Evolutionary conservation across 805 yeast genomes (phyloP), one percentile per base, ranked within the genome.

Genomic region (Lipomyces yamadae): DNA sequence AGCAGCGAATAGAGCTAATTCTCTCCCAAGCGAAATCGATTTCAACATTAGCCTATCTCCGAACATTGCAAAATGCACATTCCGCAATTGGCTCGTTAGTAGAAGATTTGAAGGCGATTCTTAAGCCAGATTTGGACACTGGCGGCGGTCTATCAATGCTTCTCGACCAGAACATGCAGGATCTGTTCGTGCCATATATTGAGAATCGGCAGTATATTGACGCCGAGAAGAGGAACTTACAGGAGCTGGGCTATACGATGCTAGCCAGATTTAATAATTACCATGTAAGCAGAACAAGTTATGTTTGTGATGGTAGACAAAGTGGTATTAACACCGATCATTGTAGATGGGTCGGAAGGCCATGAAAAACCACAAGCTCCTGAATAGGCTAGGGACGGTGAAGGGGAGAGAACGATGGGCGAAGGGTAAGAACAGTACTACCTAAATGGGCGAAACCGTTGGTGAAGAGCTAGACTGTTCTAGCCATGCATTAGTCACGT

Each of bases 111-210:
- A 88, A 88, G 72, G 86, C 84, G 7, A 87, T 85, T 69, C 82
- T 91, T 63, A 77, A 75, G 37, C 63, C 68, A 35, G 64, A 69
- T 35, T 67, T 74, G 54, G 86, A 79, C 55, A 74, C 74, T 56
- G 78, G 80, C 48, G 82, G 79, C 56, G 82, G 79, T 39, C 74
- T 85, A 48, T 77, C 78, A 7, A 69, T 78, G 5, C 70, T 88
- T 3, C 78, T 94, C 48, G 97, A 93, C 70, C 92, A 88, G 72
- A 83, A 86, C 66, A 86, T 82, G 74, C 83, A 84, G n/a, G 96
- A 90, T 71, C 77, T 91, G 18, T 94, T 94, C 76, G 82, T 85
- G 24, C 88, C 88, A 58, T 90, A 86, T 74, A 78, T 90, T 34
- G 83, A 84, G 35, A 91, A 89, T 65, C 85, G 85, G 66, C 81